These are phyloP conservation scores for Malus hybrid DNA, from an alignment of 331 rosid genomes.

Conservation along the genomic window DNA sequence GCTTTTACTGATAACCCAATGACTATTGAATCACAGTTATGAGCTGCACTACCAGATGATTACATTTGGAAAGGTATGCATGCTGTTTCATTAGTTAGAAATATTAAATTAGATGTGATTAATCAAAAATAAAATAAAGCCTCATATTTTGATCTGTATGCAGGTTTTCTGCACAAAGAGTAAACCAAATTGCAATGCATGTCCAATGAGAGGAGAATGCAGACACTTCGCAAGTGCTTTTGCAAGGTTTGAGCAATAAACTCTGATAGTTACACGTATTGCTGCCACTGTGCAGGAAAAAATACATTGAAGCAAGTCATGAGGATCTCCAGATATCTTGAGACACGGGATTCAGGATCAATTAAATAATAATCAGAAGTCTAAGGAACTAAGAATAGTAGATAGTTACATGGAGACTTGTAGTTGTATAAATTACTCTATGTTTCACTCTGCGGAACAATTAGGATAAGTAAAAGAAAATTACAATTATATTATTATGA, in stretches of 20 bases:
- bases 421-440: not conserved
- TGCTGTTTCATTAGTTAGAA: constrained; percentile 1
- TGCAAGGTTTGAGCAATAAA: constrained; percentile 65
- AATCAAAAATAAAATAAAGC: not conserved
- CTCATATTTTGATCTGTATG: constrained; percentile 19
- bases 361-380: constrained; percentile 7
- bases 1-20: constrained; percentile 22
- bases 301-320: not conserved
- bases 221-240: constrained; percentile 98
- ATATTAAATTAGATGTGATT: not conserved
- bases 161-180: constrained; percentile 97
- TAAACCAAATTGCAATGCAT: constrained; percentile 93
- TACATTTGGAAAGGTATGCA: constrained; percentile 87
- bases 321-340: not conserved
- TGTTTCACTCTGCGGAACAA: not conserved
- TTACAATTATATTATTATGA: too few species aligned
- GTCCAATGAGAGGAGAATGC: constrained; percentile 99
- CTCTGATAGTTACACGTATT: not conserved
- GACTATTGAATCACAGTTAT: constrained; percentile 48
- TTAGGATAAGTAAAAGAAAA: not conserved
- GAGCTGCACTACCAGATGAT: constrained; percentile 97
- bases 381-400: not conserved
- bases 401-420: constrained; percentile 8
- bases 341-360: not conserved
- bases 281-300: not conserved